Conservation (phyloP, 192 early-diverging fungal species). For the Backusella westeae region DNA sequence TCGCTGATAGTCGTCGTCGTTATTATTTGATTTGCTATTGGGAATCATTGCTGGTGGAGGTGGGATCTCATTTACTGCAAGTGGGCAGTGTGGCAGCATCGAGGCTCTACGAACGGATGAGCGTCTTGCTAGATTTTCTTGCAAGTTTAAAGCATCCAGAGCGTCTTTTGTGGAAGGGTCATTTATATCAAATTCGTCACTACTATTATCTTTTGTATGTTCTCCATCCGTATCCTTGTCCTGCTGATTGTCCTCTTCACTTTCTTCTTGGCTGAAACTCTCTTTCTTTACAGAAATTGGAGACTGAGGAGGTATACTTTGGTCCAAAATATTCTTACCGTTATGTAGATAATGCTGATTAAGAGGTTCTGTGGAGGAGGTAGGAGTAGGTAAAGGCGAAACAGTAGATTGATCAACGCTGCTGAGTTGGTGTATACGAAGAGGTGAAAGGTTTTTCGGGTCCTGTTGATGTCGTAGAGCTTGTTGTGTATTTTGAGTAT, state of each 20-base stretch:
- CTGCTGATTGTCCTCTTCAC: not conserved
- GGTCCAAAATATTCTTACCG: not conserved
- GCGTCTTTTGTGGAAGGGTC: conserved; percentile 28
- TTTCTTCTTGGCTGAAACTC: not conserved
- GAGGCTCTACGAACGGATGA: conserved; percentile 30
- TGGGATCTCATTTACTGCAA: not conserved
- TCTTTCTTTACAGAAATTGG: not conserved
- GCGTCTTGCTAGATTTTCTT: conserved; percentile 25
- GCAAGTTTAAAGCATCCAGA: conserved; percentile 20
- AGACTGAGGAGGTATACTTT: not conserved
- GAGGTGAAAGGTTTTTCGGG: not conserved
- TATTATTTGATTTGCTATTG: not conserved
- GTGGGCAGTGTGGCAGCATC: not conserved
- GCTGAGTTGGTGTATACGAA: not conserved
- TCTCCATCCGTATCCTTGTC: not conserved
- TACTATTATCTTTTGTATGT: not conserved
- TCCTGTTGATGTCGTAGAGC: not conserved
- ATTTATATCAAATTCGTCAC: conserved; percentile 22
- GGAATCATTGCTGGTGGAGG: not conserved
- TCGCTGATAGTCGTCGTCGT: not conserved
- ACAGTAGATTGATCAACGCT: not conserved
- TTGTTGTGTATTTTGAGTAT: not conserved
- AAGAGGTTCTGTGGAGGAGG: not conserved
- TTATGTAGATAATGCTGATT: not conserved
- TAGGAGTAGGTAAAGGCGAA: conserved; percentile 6